A percentile compares a stretch with the other conserved stretches of the same genome.
Evolutionary conservation across 805 yeast genomes (phyloP).

Genomic region (Wickerhamomyces canadensis): DNA sequence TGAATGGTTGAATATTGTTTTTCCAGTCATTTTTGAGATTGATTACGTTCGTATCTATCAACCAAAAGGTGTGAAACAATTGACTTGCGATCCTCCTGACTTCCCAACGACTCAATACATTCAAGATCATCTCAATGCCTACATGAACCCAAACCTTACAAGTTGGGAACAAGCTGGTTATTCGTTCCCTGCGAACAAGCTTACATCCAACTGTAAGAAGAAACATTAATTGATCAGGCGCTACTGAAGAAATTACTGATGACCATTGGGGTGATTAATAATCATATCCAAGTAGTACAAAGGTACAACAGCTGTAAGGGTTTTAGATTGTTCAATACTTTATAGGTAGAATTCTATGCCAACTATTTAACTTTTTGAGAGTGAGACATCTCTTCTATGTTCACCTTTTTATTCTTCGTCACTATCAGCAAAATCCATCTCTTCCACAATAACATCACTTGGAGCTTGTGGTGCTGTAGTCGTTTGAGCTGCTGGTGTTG

Average conservation of each 20-base stretch:
- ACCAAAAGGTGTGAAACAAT: conserved; percentile 33
- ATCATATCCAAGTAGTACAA: no score
- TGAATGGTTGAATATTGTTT: conserved; percentile 39
- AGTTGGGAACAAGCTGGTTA: conserved; percentile 41
- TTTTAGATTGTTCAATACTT: no score
- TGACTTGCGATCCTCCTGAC: conserved; percentile 44
- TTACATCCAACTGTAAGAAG: conserved; percentile 22
- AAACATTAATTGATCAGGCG: no score
- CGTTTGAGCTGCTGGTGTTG: conserved; percentile 65
- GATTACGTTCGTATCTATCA: conserved; percentile 47
- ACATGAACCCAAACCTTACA: conserved; percentile 38
- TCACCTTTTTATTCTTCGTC: conserved; percentile 22
- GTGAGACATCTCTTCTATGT: no score
- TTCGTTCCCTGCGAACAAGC: conserved; percentile 33
- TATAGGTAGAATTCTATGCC: no score
- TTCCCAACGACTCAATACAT: conserved; percentile 44
- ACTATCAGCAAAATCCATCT: conserved; percentile 28
- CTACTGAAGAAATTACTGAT: no score
- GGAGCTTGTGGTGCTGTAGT: conserved; percentile 22
- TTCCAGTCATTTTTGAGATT: conserved; percentile 38
- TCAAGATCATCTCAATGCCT: conserved; percentile 34
- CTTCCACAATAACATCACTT: conserved; percentile 11
- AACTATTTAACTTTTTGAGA: no score
- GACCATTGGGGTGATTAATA: no score
- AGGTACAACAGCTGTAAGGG: no score